Conservation (phyloP, 2,329 filamentous ascomycete genomes). For the Thelonectria blattea region DNA sequence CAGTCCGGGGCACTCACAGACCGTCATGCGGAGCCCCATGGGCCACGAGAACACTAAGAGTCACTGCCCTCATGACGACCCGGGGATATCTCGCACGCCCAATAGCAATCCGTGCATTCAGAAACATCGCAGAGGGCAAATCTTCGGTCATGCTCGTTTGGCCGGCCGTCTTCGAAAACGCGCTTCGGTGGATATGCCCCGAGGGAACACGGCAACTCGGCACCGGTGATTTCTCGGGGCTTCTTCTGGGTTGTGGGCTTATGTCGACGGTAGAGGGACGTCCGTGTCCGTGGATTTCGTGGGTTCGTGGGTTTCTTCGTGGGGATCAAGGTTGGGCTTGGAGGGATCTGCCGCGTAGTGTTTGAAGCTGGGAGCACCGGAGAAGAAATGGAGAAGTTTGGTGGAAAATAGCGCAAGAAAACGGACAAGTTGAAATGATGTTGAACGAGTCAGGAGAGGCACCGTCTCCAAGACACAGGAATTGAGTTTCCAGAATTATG, state of each 20-base stretch:
- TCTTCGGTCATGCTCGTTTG: neutral
- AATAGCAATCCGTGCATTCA: neutral
- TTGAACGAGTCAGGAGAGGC: too few relatives aligned
- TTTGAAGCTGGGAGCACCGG: too few relatives aligned
- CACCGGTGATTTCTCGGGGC: neutral
- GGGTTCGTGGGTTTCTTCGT: neutral
- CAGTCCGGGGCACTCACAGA: neutral
- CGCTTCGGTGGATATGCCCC: neutral
- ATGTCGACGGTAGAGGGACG: neutral
- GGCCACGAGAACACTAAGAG: slow-evolving; percentile 2
- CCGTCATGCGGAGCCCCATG: slow-evolving; percentile 21
- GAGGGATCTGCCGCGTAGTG: too few relatives aligned
- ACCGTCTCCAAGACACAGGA: too few relatives aligned
- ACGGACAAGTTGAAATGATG: too few relatives aligned
- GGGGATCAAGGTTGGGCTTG: too few relatives aligned
- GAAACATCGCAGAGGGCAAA: neutral
- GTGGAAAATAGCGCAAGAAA: too few relatives aligned
- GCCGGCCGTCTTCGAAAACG: neutral
- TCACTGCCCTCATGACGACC: neutral
- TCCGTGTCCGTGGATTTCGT: neutral
- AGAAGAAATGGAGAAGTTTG: too few relatives aligned
- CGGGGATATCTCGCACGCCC: neutral
- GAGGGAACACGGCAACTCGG: neutral
- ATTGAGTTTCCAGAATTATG: too few relatives aligned
- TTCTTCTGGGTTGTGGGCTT: neutral